Conservation (phyloP, 345 rosid genomes). For the Corchorus olitorius region DNA sequence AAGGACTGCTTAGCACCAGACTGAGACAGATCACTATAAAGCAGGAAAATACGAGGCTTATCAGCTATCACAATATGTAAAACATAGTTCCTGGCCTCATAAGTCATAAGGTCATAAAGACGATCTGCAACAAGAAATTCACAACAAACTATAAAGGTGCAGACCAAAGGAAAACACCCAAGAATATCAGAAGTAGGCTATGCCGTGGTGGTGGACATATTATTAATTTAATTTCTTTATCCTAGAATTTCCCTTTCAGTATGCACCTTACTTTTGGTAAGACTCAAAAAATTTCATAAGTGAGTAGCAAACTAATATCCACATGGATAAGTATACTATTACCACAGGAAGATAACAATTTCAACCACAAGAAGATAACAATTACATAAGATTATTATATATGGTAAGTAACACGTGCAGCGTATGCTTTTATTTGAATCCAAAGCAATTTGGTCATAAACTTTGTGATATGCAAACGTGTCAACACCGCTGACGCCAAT, state of each 20-base stretch:
- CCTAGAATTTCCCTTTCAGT: too few relatives aligned
- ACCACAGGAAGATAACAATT: too few relatives aligned
- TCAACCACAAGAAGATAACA: not conserved
- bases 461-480: too few relatives aligned
- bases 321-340: not conserved
- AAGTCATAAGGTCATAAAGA: not conserved
- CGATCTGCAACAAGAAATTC: not conserved
- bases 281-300: too few relatives aligned
- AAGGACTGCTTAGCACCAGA: not conserved
- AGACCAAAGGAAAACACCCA: too few relatives aligned
- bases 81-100: not conserved
- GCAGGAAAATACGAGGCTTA: not conserved
- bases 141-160: not conserved
- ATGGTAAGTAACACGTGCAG: not conserved
- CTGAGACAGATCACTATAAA: not conserved
- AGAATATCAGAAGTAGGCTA: too few relatives aligned
- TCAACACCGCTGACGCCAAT: too few relatives aligned
- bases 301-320: not conserved
- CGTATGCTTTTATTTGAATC: too few relatives aligned
- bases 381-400: not conserved
- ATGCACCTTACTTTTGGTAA: too few relatives aligned
- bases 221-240: too few relatives aligned
- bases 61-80: not conserved
- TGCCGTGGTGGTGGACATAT: too few relatives aligned
- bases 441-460: too few relatives aligned